Percentiles rank a stretch among this genome's conserved stretches.
Conservation (phyloP, 257 asterid genomes). For the Thymus mandschuricus region DNA sequence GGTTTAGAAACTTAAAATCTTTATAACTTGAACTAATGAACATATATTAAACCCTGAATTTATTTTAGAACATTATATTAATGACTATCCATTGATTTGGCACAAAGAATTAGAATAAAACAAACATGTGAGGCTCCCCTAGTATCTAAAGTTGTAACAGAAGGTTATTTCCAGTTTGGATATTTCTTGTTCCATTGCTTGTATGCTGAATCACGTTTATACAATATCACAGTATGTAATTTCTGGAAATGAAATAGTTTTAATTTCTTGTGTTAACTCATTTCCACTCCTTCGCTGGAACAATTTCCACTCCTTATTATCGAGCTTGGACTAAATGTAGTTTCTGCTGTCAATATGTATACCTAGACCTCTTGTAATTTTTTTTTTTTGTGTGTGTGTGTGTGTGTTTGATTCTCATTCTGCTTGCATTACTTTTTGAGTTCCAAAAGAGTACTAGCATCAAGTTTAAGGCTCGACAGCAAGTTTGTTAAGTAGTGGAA, state of each 20-base stretch:
- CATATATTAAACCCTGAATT: background rate
- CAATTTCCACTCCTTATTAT: background rate
- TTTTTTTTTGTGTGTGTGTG: background rate
- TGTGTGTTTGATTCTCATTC: background rate
- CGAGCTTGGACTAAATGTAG: background rate
- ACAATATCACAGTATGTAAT: background rate
- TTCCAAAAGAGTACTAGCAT: conserved; percentile 27
- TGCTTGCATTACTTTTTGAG: background rate
- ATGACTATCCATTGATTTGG: background rate
- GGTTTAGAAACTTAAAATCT: conserved; percentile 1
- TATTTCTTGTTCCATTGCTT: conserved; percentile 4
- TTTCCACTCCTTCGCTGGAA: background rate
- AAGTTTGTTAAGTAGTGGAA: conserved; percentile 12
- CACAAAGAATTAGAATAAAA: background rate
- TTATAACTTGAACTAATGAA: background rate
- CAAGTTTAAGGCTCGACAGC: background rate
- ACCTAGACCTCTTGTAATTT: background rate
- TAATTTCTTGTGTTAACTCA: conserved; percentile 2
- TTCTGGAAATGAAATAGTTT: conserved; percentile 13
- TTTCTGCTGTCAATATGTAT: conserved; percentile 11
- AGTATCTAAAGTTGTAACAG: too few species aligned
- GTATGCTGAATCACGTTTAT: conserved; percentile 12
- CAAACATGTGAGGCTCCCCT: background rate
- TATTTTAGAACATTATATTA: background rate
- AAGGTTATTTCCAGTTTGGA: background rate